Evolutionary conservation across 805 yeast genomes (phyloP), one percentile per base, ranked within the genome.

Genomic region (Nakazawaea ishiwadae): DNA sequence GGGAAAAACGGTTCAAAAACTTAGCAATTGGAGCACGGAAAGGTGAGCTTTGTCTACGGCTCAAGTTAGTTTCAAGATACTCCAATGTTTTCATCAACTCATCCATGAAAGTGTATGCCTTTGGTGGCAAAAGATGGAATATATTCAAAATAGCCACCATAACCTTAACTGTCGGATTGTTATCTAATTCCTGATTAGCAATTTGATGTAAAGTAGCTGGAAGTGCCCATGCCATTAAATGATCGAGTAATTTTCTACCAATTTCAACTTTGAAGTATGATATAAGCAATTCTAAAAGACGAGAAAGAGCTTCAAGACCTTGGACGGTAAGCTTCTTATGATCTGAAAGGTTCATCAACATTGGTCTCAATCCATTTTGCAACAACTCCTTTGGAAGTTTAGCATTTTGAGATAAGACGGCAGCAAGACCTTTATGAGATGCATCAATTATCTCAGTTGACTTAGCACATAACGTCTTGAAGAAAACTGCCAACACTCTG

Each of bases 211-310:
- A 60, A 1, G 85, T 76, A 21, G 77, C 75, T 3, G 93, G 87
- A 52, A 86, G 90, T 0, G 97, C 95, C 96, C 96, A 90, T 0
- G 97, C 96, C 75, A 82, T 84, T 49, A 93, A 68, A 61, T 93
- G 99, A 55, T 93, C 98, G 24, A 95, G 71, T 39, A 93, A 65
- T 53, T 93, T 93, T 37, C 89, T 75, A 24, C 99, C 99, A 50
- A 93, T 91, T 59, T 93, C 99, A 15, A 95, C 97, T 58, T 95
- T 84, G 70, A 93, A 93, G 54, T 93, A 91, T 3, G 95, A 87
- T 27, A 91, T 89, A 49, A 93, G 67, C 17, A 95, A 67, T 54
- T 91, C 96, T 31, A 93, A 68, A 24, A 93, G 68, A 33, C 95
- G 69, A 0, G 97, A 95, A 17, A 93, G 68, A 0, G 98, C 96